Evolutionary conservation across 2,329 filamentous ascomycete species (phyloP).

Genomic region (Alternaria ventricosa): DNA sequence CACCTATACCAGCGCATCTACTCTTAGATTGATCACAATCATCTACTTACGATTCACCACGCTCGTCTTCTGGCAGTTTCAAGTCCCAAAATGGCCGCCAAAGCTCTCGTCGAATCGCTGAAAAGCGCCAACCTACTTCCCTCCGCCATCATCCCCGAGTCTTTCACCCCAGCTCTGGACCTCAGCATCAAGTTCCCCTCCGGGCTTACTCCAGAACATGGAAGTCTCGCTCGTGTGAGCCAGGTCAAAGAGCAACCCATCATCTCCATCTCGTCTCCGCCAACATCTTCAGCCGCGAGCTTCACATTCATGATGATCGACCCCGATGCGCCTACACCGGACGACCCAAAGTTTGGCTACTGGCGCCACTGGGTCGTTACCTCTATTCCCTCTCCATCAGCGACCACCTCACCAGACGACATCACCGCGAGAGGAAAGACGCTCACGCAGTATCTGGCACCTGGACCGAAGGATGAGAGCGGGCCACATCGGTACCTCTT

Average conservation of each 20-base stretch:
- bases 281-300: slow-evolving; percentile 15
- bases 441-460: slow-evolving; percentile 42
- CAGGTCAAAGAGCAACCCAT: slow-evolving; percentile 29
- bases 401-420: not conserved
- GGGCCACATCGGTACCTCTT: slow-evolving; percentile 46
- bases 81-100: not conserved
- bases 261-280: slow-evolving; percentile 39
- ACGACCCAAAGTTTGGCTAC: slow-evolving; percentile 62
- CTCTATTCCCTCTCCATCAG: slow-evolving; percentile 13
- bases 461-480: slow-evolving; percentile 45
- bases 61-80: not conserved
- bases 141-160: slow-evolving; percentile 49
- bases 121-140: slow-evolving; percentile 36
- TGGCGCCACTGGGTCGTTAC: slow-evolving; percentile 62
- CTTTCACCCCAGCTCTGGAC: slow-evolving; percentile 53
- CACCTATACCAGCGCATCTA: not conserved
- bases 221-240: slow-evolving; percentile 45
- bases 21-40: not conserved
- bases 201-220: slow-evolving; percentile 29
- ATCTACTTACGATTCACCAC: not conserved
- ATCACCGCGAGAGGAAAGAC: slow-evolving; percentile 24
- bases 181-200: slow-evolving; percentile 47
- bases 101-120: slow-evolving; percentile 31
- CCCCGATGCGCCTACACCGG: slow-evolving; percentile 62
- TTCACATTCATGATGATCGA: slow-evolving; percentile 61